Percentiles rank a stretch among this genome's conserved stretches.
Evolutionary conservation across 257 asterid species (phyloP).

Genomic region (Fraxinus americana): DNA sequence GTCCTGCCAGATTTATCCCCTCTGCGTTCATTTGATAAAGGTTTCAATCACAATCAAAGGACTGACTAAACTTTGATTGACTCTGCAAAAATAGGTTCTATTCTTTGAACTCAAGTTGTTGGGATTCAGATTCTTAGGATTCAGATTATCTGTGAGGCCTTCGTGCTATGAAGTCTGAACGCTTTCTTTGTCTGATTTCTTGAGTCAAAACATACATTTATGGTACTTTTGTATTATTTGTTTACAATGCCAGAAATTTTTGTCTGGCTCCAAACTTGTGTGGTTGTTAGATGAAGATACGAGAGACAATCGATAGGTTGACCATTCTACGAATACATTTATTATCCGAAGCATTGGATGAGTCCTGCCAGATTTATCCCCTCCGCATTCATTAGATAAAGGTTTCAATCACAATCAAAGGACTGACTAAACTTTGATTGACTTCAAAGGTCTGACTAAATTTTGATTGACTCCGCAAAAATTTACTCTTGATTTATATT

Average conservation of each 20-base stretch:
- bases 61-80: background rate
- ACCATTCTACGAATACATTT: background rate
- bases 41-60: constrained; percentile 8
- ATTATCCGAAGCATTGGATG: constrained; percentile 6
- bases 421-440: background rate
- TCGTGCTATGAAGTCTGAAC: constrained; percentile 4
- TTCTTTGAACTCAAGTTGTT: background rate
- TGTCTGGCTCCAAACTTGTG: no score
- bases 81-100: constrained; percentile 12
- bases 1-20: background rate
- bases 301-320: background rate
- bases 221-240: background rate
- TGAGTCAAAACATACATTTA: no score
- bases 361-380: background rate
- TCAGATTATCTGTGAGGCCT: background rate
- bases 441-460: background rate
- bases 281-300: background rate
- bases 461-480: background rate
- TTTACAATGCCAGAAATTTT: background rate
- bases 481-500: no score
- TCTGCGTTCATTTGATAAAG: background rate
- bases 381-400: background rate
- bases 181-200: background rate
- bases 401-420: constrained; percentile 8
- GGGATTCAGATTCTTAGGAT: background rate